These are phyloP conservation scores for Suhomyces xylopsoci DNA, from an alignment of 805 yeast species.

Conservation along the genomic window DNA sequence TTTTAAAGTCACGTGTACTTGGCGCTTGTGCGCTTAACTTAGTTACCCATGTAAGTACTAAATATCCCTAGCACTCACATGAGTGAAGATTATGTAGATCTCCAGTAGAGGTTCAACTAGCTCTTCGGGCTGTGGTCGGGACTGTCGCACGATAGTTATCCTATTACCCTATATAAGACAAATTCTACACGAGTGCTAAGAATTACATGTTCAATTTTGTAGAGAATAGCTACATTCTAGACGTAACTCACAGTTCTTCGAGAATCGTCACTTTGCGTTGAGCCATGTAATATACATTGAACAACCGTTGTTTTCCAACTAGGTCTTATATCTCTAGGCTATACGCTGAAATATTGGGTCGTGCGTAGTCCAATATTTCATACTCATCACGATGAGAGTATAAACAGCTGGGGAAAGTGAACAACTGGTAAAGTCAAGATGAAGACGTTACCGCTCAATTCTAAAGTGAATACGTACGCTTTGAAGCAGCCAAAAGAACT, in stretches of 20 bases:
- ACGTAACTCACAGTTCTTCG: too few relatives aligned
- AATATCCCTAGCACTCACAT: too few relatives aligned
- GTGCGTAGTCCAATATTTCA: neutral
- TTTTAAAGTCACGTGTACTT: neutral
- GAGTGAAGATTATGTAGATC: too few relatives aligned
- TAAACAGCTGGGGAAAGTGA: neutral
- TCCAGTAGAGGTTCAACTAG: neutral
- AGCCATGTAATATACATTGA: too few relatives aligned
- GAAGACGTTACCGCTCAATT: conserved; percentile 38
- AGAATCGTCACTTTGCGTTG: too few relatives aligned
- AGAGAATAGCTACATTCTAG: neutral
- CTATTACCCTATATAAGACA: neutral
- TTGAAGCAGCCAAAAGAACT: conserved; percentile 86
- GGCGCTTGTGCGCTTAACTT: too few relatives aligned
- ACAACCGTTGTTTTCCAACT: neutral
- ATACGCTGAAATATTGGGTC: neutral
- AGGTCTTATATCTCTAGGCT: neutral
- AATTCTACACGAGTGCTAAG: neutral
- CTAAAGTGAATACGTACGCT: conserved; percentile 61
- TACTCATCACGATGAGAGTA: neutral
- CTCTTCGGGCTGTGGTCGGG: neutral
- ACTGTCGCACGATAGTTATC: neutral
- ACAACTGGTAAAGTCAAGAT: conserved; percentile 9
- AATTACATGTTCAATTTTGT: neutral
- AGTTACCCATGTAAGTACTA: too few relatives aligned